Evolutionary conservation across 768 basidiomycete genomes (phyloP).

Genomic region (Tephrocybe rancida): DNA sequence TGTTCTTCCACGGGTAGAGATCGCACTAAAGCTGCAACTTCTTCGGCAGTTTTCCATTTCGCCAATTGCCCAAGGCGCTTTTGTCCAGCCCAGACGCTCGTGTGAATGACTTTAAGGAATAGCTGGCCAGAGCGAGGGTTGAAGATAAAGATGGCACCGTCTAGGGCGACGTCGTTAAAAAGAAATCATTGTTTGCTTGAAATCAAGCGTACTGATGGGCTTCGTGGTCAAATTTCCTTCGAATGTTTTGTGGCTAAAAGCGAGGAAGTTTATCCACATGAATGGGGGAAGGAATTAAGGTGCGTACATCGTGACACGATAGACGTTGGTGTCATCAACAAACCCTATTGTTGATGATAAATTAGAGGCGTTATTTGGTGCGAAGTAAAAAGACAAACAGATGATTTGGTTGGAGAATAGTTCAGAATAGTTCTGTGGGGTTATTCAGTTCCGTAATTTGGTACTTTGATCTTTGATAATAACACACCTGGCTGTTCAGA

Average conservation of each 20-base stretch:
- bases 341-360: conserved; percentile 60
- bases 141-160: conserved; percentile 98
- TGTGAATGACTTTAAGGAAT: conserved; percentile 99
- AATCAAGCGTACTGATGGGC: conserved; percentile 75
- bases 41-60: conserved; percentile 99
- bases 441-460: conserved; percentile 1
- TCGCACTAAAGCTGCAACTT: conserved; percentile 96
- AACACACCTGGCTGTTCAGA: conserved; percentile 84
- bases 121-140: conserved; percentile 98
- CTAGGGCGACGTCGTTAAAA: conserved; percentile 36
- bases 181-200: neutral
- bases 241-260: conserved; percentile 90
- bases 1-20: conserved; percentile 99
- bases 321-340: conserved; percentile 99
- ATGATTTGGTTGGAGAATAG: conserved; percentile 98
- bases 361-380: neutral
- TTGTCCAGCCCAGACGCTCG: conserved; percentile 99
- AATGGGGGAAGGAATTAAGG: neutral
- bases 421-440: conserved; percentile 82
- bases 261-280: neutral
- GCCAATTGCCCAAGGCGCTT: conserved; percentile 99
- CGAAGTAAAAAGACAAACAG: conserved; percentile 44
- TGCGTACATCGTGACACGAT: conserved; percentile 89
- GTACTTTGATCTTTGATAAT: neutral
- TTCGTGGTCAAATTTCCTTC: conserved; percentile 99